Evolutionary conservation across 192 early-diverging fungal species (phyloP).

Genomic region (Coemansia sp.): DNA sequence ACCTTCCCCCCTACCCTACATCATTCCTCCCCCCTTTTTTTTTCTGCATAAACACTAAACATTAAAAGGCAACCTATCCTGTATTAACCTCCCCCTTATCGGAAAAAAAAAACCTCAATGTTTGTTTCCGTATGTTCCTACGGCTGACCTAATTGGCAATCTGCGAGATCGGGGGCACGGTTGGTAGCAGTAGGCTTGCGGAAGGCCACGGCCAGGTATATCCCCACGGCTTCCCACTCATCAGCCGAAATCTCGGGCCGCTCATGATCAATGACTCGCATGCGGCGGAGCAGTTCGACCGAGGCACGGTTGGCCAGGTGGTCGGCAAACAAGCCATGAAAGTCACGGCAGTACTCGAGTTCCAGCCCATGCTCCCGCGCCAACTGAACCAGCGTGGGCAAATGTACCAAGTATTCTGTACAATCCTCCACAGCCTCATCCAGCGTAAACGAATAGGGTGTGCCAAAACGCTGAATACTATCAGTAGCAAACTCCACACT

Average conservation of each 20-base stretch:
- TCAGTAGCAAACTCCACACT: slow-evolving; percentile 73
- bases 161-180: no score
- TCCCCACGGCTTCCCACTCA: slow-evolving; percentile 91
- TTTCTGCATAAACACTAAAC: no score
- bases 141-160: no score
- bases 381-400: slow-evolving; percentile 71
- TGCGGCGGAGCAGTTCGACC: slow-evolving; percentile 63
- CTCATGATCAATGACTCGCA: slow-evolving; percentile 73
- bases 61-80: no score
- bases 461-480: slow-evolving; percentile 65
- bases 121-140: no score
- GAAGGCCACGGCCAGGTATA: slow-evolving; percentile 33
- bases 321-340: slow-evolving; percentile 77
- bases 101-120: no score
- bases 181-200: slow-evolving; percentile 4
- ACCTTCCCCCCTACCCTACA: no score
- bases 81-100: no score
- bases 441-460: slow-evolving; percentile 85
- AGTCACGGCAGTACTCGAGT: slow-evolving; percentile 64
- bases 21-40: no score
- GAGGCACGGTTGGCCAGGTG: slow-evolving; percentile 51
- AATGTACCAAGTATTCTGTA: slow-evolving; percentile 90
- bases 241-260: slow-evolving; percentile 63
- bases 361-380: slow-evolving; percentile 78
- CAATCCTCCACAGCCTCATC: slow-evolving; percentile 95